Evolutionary conservation across 148 eudicot genomes (phyloP), one percentile per base, ranked within the genome.

Genomic region (Cornus controversa): DNA sequence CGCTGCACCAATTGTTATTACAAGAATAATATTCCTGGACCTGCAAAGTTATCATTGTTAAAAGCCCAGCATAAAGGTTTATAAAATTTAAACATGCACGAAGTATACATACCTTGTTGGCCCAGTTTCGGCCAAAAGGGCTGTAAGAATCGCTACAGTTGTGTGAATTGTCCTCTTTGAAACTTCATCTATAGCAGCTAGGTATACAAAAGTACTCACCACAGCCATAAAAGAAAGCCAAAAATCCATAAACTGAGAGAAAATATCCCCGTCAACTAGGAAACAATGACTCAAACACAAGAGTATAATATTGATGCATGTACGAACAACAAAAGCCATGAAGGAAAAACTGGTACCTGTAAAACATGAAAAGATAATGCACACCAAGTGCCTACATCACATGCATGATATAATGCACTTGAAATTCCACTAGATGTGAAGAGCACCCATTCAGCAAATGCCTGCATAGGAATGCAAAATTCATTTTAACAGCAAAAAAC

Each of bases 151-250:
- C n/a, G 92, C 90, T 69, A 89, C 87, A 69, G 86, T 87, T 40
- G 97, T 93, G 70, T 91, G 96, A 76, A 95, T 93, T 42, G 99
- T 84, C 81, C 99, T 86, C 86, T 83, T 93, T 69, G 92, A 80
- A 77, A 72, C 86, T 90, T 95, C 99, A 50, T 85, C 85, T 68
- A 95, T 89, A 42, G 91, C 81, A 70, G 96, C 80, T 81, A 95
- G 71, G 85, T 91, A 95, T 69, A 91, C 88, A 85, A 93, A 93
- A 71, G 99, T 95, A 82, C 97, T 91, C 78, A 91, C 93, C 78
- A 95, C 96, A 73, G 97, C 97, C 99, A 91, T 87, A 87, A 95
- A 95, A 5, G 96, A 95, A 75, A 95, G 96, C 99, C 99, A 95
- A 88, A 95, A 95, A 78, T 95, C 99, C 89, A 95, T 83, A 73